Evolutionary conservation across 2,329 filamentous ascomycete genomes (phyloP).

Genomic region (Rutstroemia sydowiana): DNA sequence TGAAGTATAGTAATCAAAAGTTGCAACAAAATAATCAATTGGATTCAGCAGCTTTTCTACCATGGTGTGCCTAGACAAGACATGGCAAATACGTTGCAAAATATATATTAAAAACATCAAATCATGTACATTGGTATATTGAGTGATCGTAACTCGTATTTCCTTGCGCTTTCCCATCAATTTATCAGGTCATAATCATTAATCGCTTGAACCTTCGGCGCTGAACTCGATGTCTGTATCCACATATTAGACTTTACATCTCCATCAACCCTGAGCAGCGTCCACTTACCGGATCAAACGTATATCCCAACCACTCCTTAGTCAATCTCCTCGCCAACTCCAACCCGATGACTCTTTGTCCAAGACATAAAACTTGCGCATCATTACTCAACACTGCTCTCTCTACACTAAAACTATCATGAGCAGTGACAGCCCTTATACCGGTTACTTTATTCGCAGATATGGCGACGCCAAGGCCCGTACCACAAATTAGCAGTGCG

Average conservation of each 20-base stretch:
- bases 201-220: conserved; percentile 23
- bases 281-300: conserved; percentile 61
- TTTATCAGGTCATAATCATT: conserved; percentile 22
- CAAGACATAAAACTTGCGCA: conserved; percentile 81
- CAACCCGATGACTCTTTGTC: conserved; percentile 73
- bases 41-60: too few relatives aligned
- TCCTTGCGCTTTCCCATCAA: background rate
- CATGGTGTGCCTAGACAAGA: too few relatives aligned
- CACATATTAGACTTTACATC: background rate
- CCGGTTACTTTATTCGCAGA: conserved; percentile 83
- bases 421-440: conserved; percentile 79
- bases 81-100: background rate
- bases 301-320: conserved; percentile 77
- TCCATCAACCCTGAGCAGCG: background rate
- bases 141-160: background rate
- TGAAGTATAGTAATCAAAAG: too few relatives aligned
- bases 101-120: too few relatives aligned
- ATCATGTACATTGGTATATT: too few relatives aligned
- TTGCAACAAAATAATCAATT: too few relatives aligned
- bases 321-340: conserved; percentile 72
- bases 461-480: conserved; percentile 80
- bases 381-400: conserved; percentile 75
- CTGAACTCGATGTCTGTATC: conserved; percentile 15
- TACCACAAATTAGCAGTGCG: conserved; percentile 77
- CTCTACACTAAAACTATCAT: conserved; percentile 81